phyloP scores from a whole-genome alignment of 331 rosid genomes.

The Telfairia occidentalis region DNA sequence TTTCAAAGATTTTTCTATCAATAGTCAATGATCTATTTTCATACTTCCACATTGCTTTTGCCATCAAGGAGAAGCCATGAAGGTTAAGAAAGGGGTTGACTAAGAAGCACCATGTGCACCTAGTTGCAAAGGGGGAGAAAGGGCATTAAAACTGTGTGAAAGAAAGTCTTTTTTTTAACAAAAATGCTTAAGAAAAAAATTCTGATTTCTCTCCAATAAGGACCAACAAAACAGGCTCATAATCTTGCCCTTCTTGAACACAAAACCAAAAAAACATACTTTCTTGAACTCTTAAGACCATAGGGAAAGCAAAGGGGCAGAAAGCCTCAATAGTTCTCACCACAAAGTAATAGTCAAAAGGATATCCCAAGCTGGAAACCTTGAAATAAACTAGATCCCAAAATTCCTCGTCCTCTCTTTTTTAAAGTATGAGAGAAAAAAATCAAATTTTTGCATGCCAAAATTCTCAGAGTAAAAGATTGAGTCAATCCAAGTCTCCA shows the following conservation, averaged over 20 bases:
- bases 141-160: neutral
- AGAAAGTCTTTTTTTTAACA: neutral
- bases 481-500: neutral
- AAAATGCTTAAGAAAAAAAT: neutral
- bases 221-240: neutral
- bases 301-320: neutral
- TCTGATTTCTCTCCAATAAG: neutral
- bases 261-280: neutral
- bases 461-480: neutral
- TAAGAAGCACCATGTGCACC: neutral
- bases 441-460: neutral
- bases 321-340: neutral
- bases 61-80: neutral
- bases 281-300: neutral
- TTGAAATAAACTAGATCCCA: neutral
- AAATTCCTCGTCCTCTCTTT: neutral
- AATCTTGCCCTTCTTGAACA: neutral
- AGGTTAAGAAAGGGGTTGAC: neutral
- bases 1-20: neutral
- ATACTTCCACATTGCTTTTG: neutral
- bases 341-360: neutral
- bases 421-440: neutral
- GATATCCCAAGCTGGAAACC: neutral
- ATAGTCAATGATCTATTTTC: neutral
- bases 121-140: neutral